Base-by-base conservation (phyloP, 2,329 filamentous ascomycete species). In the Cryphonectria carpinicola region DNA sequence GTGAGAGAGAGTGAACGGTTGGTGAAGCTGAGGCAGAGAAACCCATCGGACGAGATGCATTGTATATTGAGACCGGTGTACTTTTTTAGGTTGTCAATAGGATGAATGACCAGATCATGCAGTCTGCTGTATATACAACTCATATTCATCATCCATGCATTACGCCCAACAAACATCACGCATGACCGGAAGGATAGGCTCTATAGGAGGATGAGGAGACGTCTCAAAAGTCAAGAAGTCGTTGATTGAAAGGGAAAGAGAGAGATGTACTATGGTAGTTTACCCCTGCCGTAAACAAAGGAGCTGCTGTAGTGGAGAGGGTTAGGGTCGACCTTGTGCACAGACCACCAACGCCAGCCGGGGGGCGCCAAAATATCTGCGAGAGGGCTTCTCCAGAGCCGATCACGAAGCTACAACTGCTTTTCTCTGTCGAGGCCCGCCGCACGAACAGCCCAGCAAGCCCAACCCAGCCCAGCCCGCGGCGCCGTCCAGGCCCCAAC, bases 241-340 rank as follows among this genome's bases (percentile, higher is more conserved):
- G 37, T 11, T 11, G 37, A 39, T 11, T 1, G 37, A 39, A 10
- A 11, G 37, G 10, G 8, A 39, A 39, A 39, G 8, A 39, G 32
- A 14, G 10, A 32, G 28, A 35, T 46, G 17, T 6, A 22, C 43
- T 22, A 10, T 39, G 37, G 11, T 39, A 11, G 1, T 39, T 10
- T 39, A 10, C 37, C 37, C 37, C 37, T 37, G 37, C 37, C 37
- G 37, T 2, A 39, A 39, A 13, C 13, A 2, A 3, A 39, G 37
- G 11, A n/a, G n/a, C n/a, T 17, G 14, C 14, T 60, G 49, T 65
- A n/a, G 61, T 64, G 17, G 11, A 35, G 11, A 60, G 67, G 67
- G 67, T 69, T 69, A 69, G 67, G 67, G 61, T 69, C 39, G 1
- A 1, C 6, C 13, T n/a, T 11, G 11, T 13, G 67, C 67, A 69